Evolutionary conservation across 225 moss, liverwort and hornwort genomes (phyloP), one percentile per base, ranked within the genome.

Genomic region (Sphagnum contortum): DNA sequence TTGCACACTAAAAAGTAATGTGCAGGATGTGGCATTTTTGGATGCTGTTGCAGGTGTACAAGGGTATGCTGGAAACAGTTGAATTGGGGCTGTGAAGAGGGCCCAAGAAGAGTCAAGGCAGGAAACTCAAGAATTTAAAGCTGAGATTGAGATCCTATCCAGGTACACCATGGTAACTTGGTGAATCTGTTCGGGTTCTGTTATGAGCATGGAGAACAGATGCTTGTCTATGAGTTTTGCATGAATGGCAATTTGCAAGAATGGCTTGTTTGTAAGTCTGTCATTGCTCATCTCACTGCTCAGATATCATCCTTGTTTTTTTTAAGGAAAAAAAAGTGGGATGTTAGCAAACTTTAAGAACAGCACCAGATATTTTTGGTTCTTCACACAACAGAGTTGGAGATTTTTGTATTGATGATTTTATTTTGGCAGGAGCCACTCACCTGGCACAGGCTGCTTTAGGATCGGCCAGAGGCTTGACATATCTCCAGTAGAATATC

Each of bases 171-270:
- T 65, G 87, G 89, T 58, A 93, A 92, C 64, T 71, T 98, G 4
- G 68, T 98, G 48, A 86, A 83, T 4, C 78, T 98, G 50, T 79
- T 93, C 3, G 92, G 98, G n/a, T 98, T 91, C 69, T 93, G 90
- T 75, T 98, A 98, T 63, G 93, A 91, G 60, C 72, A 90, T 51
- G 88, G 85, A 50, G 98, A 93, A 74, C 98, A 98, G 67, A 81
- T 87, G 70, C 89, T 98, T 0, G 82, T 98, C 14, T 98, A 98
- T 55, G 93, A 98, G 77, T 98, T 80, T 72, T 93, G 93, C 93
- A 51, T 80, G 4, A 91, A 93, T 10, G 93, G 98, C 60, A 93
- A 76, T 29, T 70, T 98, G 66, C 73, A 70, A 4, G 98, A 98
- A 68, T 89, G 87, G 73, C 89, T 98, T 29, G 67, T 71, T 14